Base-by-base conservation (phyloP, 116 monocot genomes). In the Cymodocea nodosa region DNA sequence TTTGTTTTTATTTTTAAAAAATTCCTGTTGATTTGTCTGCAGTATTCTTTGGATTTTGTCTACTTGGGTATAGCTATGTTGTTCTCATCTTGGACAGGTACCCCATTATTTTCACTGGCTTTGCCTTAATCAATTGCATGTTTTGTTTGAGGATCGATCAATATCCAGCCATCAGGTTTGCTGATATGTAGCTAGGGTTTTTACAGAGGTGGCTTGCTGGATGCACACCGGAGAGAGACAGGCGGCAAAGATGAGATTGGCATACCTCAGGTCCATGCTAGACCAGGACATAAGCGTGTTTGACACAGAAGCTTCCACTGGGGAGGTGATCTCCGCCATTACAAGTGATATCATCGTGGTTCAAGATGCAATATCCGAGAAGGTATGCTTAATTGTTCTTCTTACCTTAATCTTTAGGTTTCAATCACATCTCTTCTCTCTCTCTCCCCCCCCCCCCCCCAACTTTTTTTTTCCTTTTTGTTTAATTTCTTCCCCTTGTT, bases 51-150 rank as follows among this genome's bases (percentile, higher is more conserved):
- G 68, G 78, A 84, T 55, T 76, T 89, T 59, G 84, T 89, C 15
- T 89, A 89, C 68, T 39, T 89, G 48, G 88, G 81, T 35, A 50
- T 84, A 18, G 62, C 70, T 7, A 83, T 84, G 56, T 59, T 89
- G 76, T 76, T 70, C 68, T 84, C 88, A 15, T 79, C 82, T 64
- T 89, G 88, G 88, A 79, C 81, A 70, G 84, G 84, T 88, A 69
- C 39, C 30, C 3, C 2, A 30, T 63, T 50, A 40, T n/a, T 14
- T 39, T 64, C 12, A 14, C 23, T 12, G 57, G 24, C 23, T 23
- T 25, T 57, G 10, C 23, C 23, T 22, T 57, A 10, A n/a, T n/a
- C n/a, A n/a, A n/a, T n/a, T n/a, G n/a, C n/a, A n/a, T n/a, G n/a
- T 22, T 10, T 56, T 60, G 8, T 57, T 37, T 37, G n/a, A n/a